These are phyloP conservation scores for Salix brachista DNA, from an alignment of 345 rosid genomes.

Conservation along the genomic window DNA sequence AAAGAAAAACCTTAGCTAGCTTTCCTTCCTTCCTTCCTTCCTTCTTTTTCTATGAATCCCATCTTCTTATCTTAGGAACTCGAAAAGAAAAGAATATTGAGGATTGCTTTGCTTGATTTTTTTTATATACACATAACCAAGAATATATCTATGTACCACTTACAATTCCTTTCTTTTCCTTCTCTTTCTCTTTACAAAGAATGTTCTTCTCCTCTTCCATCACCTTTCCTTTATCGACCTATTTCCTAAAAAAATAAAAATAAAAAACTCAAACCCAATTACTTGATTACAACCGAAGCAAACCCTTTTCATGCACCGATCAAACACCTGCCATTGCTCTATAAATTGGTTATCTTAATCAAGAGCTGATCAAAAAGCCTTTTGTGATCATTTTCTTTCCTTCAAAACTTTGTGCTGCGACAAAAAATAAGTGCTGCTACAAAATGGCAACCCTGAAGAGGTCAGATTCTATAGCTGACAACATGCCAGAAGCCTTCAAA, in stretches of 20 bases:
- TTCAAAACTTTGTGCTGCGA: neutral
- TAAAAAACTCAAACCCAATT: neutral
- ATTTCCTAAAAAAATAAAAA: neutral
- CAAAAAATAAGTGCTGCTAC: no score
- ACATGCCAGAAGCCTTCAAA: slow-evolving; percentile 51
- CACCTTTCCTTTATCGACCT: neutral
- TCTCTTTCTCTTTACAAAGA: neutral
- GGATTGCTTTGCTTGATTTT: neutral
- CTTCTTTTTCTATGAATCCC: no score
- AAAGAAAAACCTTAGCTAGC: neutral
- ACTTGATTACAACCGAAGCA: slow-evolving; percentile 3
- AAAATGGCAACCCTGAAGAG: slow-evolving; percentile 17
- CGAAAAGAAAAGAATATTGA: slow-evolving; percentile 13
- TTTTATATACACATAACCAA: neutral
- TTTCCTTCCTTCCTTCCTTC: no score
- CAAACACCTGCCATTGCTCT: neutral
- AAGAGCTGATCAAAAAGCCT: neutral
- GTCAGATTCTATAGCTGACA: slow-evolving; percentile 37
- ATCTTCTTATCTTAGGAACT: neutral
- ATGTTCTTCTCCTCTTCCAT: neutral
- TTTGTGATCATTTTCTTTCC: neutral
- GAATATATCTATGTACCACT: neutral
- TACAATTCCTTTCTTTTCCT: neutral
- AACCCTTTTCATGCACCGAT: neutral
- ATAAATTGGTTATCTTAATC: neutral